These are phyloP conservation scores for Euphorbia peplus DNA, from an alignment of 345 rosid species.

Conservation along the genomic window DNA sequence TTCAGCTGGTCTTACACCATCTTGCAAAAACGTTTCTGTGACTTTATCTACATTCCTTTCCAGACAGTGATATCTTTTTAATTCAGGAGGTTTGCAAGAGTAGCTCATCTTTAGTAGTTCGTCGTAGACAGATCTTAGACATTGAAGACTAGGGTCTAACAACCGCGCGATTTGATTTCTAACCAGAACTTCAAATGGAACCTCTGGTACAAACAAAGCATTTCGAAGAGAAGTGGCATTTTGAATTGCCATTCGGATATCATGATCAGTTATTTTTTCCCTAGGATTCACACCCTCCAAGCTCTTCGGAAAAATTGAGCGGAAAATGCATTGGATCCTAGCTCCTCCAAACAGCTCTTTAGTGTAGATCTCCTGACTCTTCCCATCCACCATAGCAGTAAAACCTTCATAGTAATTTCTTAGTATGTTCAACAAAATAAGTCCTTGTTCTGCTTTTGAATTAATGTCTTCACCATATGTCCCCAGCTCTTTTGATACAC, in stretches of 20 bases:
- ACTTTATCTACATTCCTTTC: slow-evolving; percentile 54
- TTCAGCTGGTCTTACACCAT: slow-evolving; percentile 53
- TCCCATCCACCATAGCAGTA: slow-evolving; percentile 61
- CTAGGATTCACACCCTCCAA: slow-evolving; percentile 80
- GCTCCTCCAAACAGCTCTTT: slow-evolving; percentile 70
- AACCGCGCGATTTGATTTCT: slow-evolving; percentile 60
- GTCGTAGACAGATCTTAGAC: slow-evolving; percentile 58
- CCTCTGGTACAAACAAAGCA: slow-evolving; percentile 65
- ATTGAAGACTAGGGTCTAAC: slow-evolving; percentile 67
- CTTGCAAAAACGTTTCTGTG: slow-evolving; percentile 45
- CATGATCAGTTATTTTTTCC: slow-evolving; percentile 57
- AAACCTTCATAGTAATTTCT: slow-evolving; percentile 39
- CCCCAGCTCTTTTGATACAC: slow-evolving; percentile 48
- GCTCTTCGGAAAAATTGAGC: slow-evolving; percentile 62
- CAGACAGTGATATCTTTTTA: slow-evolving; percentile 59
- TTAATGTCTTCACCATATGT: slow-evolving; percentile 52
- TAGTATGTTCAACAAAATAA: slow-evolving; percentile 33
- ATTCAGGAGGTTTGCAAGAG: slow-evolving; percentile 43
- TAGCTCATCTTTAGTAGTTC: slow-evolving; percentile 65
- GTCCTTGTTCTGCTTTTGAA: slow-evolving; percentile 44
- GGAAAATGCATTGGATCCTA: slow-evolving; percentile 58
- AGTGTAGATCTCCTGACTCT: slow-evolving; percentile 56
- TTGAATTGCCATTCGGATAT: slow-evolving; percentile 59
- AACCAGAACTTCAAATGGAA: slow-evolving; percentile 68
- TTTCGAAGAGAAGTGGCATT: slow-evolving; percentile 60